Conservation (phyloP, 2,329 filamentous ascomycete species). For the Apiospora saccharicola region DNA sequence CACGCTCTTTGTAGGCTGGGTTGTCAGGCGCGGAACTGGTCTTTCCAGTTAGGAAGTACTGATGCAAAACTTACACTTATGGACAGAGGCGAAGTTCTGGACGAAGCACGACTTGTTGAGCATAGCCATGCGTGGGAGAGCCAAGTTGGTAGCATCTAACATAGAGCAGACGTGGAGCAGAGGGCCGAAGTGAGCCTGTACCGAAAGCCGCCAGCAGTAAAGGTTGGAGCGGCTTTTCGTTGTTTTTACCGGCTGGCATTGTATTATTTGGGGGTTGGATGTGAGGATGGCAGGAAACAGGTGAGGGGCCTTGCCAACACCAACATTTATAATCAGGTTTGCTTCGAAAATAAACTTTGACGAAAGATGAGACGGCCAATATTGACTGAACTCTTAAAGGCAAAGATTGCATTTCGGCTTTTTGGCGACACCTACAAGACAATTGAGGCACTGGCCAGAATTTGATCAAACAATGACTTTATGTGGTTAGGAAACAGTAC, state of each 20-base stretch:
- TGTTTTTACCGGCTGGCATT: too few species aligned
- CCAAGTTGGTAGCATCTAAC: not conserved
- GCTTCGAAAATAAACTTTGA: not conserved
- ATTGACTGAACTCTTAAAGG: not conserved
- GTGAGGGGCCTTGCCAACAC: too few species aligned
- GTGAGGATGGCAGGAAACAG: too few species aligned
- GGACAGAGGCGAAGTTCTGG: not conserved
- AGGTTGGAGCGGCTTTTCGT: too few species aligned
- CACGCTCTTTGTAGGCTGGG: too few species aligned
- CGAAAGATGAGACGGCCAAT: not conserved
- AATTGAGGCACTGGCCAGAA: not conserved
- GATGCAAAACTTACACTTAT: not conserved
- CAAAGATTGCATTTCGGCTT: not conserved
- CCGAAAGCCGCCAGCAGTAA: too few species aligned
- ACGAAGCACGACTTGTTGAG: not conserved
- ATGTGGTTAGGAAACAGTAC: too few species aligned
- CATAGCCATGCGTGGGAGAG: not conserved
- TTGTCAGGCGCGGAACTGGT: too few species aligned
- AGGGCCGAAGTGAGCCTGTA: too few species aligned
- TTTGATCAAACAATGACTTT: not conserved
- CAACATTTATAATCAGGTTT: conserved; percentile 63
- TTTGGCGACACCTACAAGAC: not conserved
- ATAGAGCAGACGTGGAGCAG: not conserved
- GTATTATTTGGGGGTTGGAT: too few species aligned
- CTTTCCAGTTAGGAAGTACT: not conserved